Evolutionary conservation across 2,329 filamentous ascomycete species (phyloP).

Genomic region (Alternaria metachromatica): DNA sequence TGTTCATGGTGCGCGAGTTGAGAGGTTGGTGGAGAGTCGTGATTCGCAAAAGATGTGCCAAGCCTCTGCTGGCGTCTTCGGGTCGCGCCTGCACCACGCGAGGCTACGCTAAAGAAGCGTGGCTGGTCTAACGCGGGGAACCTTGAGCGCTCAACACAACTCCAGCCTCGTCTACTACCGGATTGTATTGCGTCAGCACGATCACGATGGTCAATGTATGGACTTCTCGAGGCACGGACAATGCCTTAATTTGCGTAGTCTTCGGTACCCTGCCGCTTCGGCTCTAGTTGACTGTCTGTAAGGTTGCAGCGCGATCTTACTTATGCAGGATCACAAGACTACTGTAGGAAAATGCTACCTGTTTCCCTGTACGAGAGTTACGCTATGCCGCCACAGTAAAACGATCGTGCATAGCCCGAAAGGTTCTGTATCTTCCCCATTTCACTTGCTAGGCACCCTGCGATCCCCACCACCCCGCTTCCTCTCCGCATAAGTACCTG

Average conservation of each 20-base stretch:
- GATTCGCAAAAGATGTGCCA: constrained; percentile 13
- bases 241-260: background rate
- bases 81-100: constrained; percentile 7
- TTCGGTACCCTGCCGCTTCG: background rate
- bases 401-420: background rate
- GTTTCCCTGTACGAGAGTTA: background rate
- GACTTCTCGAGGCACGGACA: background rate
- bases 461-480: constrained; percentile 11
- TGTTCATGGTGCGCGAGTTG: constrained; percentile 73
- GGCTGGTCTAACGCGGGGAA: constrained; percentile 13
- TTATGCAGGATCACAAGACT: background rate
- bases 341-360: background rate
- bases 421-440: background rate
- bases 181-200: background rate
- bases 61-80: background rate
- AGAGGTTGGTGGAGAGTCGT: background rate
- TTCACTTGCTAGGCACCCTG: constrained; percentile 8
- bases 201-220: background rate
- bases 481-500: constrained; percentile 8
- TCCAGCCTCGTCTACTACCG: constrained; percentile 1
- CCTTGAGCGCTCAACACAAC: constrained; percentile 1
- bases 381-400: background rate
- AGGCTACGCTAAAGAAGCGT: background rate
- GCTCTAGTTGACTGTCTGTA: background rate
- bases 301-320: background rate